Evolutionary conservation across 169 alveolate genomes (phyloP).

Genomic region (Cyclospora cayetanensis): DNA sequence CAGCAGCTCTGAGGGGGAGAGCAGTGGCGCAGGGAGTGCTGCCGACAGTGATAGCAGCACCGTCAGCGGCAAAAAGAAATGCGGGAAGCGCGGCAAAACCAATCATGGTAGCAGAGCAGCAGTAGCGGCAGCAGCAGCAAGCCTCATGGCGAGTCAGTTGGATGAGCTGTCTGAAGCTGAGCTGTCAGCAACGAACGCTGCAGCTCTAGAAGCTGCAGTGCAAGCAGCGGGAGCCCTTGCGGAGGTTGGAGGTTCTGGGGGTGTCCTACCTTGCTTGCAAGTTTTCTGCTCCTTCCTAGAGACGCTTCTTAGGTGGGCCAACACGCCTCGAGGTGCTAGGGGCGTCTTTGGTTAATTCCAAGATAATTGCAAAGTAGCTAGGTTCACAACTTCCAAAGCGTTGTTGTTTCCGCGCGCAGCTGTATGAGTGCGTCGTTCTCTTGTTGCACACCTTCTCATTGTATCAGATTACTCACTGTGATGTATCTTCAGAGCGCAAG

Average conservation of each 20-base stretch:
- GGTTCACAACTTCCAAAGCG: no score
- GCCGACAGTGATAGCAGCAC: not conserved
- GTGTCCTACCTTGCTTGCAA: not conserved
- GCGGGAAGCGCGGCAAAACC: no score
- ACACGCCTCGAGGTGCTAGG: not conserved
- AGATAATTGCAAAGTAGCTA: no score
- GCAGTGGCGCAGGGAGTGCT: no score
- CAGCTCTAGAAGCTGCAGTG: constrained; percentile 22
- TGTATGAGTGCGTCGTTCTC: no score
- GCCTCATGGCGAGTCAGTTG: not conserved
- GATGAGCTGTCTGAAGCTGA: not conserved
- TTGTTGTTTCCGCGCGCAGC: no score
- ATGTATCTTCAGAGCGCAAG: no score
- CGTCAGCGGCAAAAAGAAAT: not conserved
- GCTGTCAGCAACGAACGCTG: constrained; percentile 14
- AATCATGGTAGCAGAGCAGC: no score
- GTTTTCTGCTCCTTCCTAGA: not conserved
- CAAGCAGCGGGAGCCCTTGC: not conserved
- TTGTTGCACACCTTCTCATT: no score
- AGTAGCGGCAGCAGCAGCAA: not conserved
- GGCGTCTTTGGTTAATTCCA: not conserved
- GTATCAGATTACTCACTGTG: no score
- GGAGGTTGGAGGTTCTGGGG: not conserved
- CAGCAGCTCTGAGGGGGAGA: constrained; percentile 3
- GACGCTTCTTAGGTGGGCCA: not conserved